Base-by-base conservation (phyloP, 2,329 filamentous ascomycete species). In the Claviceps fusiformis region DNA sequence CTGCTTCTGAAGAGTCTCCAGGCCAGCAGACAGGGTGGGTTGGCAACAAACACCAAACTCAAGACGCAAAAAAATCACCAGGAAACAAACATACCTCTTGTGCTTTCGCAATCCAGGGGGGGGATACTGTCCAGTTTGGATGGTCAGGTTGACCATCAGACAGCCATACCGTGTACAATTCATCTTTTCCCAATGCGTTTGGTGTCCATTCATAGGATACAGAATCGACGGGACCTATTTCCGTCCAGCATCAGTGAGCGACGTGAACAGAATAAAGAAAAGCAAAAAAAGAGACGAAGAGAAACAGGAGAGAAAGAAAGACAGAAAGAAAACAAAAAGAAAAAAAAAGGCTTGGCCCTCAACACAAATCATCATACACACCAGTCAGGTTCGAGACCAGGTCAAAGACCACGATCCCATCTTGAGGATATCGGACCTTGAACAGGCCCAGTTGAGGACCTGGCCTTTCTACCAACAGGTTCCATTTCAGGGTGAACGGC, bases 121-220 rank as follows among this genome's bases (percentile, higher is more conserved):
- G 67, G 15, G 67, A 69, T 7, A 64, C 57, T 2, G 64, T 64
- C 64, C 66, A 69, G 41, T 60, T 64, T 29, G 60, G 41, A 10
- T 62, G 61, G 15, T 56, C 51, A 27, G 59, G 59, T 15, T 59
- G 57, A 19, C 57, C 58, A 6, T 61, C 61, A 1, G 60, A 62
- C 24, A 68, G 62, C 63, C 65, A 66, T 2, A 68, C 51, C 3
- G 66, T 58, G 45, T 68, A 69, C 19, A 69, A 49, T 13, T 24
- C n/a, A 24, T 62, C 56, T 43, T 65, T 58, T 0, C 58, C 54
- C 31, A 69, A 56, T 2, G 59, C 57, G 19, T 63, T 54, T 15
- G 67, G 65, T 37, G 61, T 67, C 65, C 67, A 69, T 35, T 59
- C 44, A 56, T 62, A 67, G 10, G 60, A 62, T 7, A 54, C 58